These are phyloP conservation scores for Rhododendron kiyosumense DNA, from an alignment of 148 eudicot species.

Conservation along the genomic window DNA sequence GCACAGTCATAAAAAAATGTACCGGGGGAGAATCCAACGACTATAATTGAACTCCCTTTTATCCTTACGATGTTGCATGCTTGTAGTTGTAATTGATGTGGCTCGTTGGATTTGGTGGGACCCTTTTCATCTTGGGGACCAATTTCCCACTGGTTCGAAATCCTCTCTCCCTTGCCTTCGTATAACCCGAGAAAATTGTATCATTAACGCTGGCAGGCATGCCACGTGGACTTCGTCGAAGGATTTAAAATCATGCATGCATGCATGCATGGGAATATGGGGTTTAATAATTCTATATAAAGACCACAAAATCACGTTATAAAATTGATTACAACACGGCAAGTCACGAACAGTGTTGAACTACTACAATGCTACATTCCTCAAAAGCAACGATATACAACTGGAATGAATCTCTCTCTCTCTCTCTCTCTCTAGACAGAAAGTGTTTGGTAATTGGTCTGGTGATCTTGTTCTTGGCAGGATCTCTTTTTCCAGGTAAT, in stretches of 20 bases:
- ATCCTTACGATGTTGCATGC: conserved; percentile 1
- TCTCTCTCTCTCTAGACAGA: conserved; percentile 1
- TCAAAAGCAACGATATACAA: conserved; percentile 60
- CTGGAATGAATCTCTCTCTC: conserved; percentile 29
- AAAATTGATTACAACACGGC: not conserved
- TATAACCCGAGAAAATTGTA: conserved; percentile 2
- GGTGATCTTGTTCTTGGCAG: conserved; percentile 13
- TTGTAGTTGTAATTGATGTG: conserved; percentile 20
- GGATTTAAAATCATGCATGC: conserved; percentile 34
- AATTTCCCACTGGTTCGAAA: conserved; percentile 8
- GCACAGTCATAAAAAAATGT: conserved; percentile 16
- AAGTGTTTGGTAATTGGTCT: conserved; percentile 31
- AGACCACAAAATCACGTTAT: not conserved
- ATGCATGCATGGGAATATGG: conserved; percentile 29
- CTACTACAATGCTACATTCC: conserved; percentile 35
- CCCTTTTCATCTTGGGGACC: conserved; percentile 11
- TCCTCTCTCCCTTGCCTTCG: not conserved
- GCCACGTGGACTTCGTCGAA: conserved; percentile 44
- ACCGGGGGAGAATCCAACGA: conserved; percentile 4
- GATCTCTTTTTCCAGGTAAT: conserved; percentile 40
- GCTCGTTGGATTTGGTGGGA: conserved; percentile 39
- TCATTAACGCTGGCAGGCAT: conserved; percentile 30
- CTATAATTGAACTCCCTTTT: conserved; percentile 12
- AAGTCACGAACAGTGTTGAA: conserved; percentile 26
- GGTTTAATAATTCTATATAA: not conserved